These are phyloP conservation scores for Xylaria sp. DNA, from an alignment of 2,329 filamentous ascomycete genomes.

Conservation along the genomic window DNA sequence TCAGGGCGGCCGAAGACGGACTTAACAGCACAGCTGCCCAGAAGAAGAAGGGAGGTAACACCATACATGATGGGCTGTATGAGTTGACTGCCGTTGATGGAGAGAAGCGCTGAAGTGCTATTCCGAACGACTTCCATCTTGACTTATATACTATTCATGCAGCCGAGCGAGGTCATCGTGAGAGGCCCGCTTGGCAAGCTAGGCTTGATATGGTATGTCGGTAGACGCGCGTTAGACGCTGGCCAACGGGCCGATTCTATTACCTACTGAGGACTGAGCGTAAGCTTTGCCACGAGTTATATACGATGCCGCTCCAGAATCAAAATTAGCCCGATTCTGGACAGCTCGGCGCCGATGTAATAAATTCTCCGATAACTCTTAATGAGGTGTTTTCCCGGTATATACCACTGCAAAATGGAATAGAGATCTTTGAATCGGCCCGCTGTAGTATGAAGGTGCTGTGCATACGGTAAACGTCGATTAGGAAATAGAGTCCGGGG, in stretches of 20 bases:
- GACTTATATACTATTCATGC: slow-evolving; percentile 40
- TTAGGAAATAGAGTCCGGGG: slow-evolving; percentile 43
- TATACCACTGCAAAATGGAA: not conserved
- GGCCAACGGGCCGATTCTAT: slow-evolving; percentile 35
- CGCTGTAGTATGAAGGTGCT: slow-evolving; percentile 13
- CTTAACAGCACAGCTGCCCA: slow-evolving; percentile 63
- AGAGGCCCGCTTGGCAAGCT: slow-evolving; percentile 9
- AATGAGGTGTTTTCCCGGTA: slow-evolving; percentile 7
- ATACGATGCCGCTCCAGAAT: slow-evolving; percentile 3
- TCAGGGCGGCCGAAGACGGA: slow-evolving; percentile 59
- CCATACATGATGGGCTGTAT: slow-evolving; percentile 60
- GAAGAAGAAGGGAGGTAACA: slow-evolving; percentile 59
- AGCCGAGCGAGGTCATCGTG: slow-evolving; percentile 17
- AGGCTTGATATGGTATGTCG: slow-evolving; percentile 14
- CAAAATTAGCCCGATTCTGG: slow-evolving; percentile 7
- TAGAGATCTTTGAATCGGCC: slow-evolving; percentile 26
- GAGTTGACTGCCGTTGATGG: slow-evolving; percentile 43
- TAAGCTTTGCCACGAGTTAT: slow-evolving; percentile 7
- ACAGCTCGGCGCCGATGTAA: slow-evolving; percentile 8
- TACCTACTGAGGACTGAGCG: slow-evolving; percentile 2
- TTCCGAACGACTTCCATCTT: slow-evolving; percentile 43
- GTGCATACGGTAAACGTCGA: slow-evolving; percentile 40
- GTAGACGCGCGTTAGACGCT: slow-evolving; percentile 5
- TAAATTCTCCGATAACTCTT: not conserved
- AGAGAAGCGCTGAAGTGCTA: slow-evolving; percentile 34